Percentiles rank a stretch among this genome's conserved stretches.
Evolutionary conservation across 1,139 yeast species (phyloP).

Genomic region (Zygosaccharomyces pseudobailii): DNA sequence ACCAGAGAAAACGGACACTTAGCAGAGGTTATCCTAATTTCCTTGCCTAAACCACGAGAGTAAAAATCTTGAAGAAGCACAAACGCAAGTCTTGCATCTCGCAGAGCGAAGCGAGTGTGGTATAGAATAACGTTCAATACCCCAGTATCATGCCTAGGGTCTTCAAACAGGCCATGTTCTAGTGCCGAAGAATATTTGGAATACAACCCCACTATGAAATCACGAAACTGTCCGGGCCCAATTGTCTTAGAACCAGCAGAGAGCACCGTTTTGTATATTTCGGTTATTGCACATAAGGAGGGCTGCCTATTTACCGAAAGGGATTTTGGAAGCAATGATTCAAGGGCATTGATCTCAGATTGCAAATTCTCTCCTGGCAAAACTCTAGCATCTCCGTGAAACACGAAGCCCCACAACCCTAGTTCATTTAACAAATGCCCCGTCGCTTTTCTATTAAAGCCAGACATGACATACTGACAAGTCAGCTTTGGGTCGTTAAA

Average conservation of each 20-base stretch:
- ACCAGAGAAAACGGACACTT: constrained; percentile 28
- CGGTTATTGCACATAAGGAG: constrained; percentile 18
- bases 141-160: constrained; percentile 21
- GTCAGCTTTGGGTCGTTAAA: constrained; percentile 29
- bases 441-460: constrained; percentile 14
- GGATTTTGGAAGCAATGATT: constrained; percentile 12
- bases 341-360: constrained; percentile 9
- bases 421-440: constrained; percentile 20
- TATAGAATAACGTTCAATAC: constrained; percentile 22
- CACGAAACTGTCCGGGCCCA: constrained; percentile 13
- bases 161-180: constrained; percentile 1
- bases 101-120: constrained; percentile 16
- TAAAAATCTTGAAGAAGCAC: constrained; percentile 24
- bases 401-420: constrained; percentile 25
- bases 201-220: constrained; percentile 20
- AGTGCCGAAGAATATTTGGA: constrained; percentile 16
- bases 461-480: constrained; percentile 20
- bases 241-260: constrained; percentile 12
- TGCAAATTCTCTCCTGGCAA: constrained; percentile 8
- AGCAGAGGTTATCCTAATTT: constrained; percentile 11
- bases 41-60: constrained; percentile 9
- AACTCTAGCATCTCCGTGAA: constrained; percentile 10
- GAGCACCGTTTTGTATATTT: constrained; percentile 22
- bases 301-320: constrained; percentile 10
- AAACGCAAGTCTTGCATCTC: constrained; percentile 24